Evolutionary conservation across 2,329 filamentous ascomycete species (phyloP), one percentile per base, ranked within the genome.

Genomic region (Pseudogymnoascus sp.): DNA sequence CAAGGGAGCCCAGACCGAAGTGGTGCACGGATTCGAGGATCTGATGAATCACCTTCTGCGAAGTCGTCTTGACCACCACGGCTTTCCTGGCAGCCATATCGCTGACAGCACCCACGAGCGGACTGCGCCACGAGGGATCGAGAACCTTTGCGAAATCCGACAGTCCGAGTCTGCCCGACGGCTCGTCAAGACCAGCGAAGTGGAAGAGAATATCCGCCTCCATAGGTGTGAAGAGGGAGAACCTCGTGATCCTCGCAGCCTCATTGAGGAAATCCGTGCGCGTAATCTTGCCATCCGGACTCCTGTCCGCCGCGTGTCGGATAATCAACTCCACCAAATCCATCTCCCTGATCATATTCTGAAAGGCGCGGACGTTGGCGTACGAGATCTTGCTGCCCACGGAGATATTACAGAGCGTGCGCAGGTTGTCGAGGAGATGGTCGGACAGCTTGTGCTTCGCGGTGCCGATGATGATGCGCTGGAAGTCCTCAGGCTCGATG

Each of bases 141-240:
- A 99, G 83, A 19, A 99, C 94, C 75, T 96, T 96, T 67, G 90
- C 85, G 71, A 99, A 99, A 74, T 97, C 92, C 62, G 77, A 76
- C 45, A 96, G 79, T 30, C 88, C 83, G 1, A 99, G 83, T 57
- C 90, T 83, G 18, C 92, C 94, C 1, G 91, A 92, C 2, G 90
- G 88, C 68, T 94, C 87, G 71, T 96, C 90, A 59, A 97, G 80
- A 63, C 92, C 90, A 62, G 94, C 94, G 73, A 99, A 99, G 76
- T 97, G 94, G 80, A 99, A 99, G 38, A 99, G 83, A 64, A 99
- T 96, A 71, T 99, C 94, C 38, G 92, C 92, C 75, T 99, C 94
- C 91, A 97, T 96, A 10, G 94, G 94, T 0, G 94, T 97, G 75
- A 97, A 96, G 34, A 95, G 83, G 10, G 92, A 95, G 78, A 96